Evolutionary conservation across 176 grass and related monocot genomes (phyloP).

Genomic region (Alloteropsis semialata): DNA sequence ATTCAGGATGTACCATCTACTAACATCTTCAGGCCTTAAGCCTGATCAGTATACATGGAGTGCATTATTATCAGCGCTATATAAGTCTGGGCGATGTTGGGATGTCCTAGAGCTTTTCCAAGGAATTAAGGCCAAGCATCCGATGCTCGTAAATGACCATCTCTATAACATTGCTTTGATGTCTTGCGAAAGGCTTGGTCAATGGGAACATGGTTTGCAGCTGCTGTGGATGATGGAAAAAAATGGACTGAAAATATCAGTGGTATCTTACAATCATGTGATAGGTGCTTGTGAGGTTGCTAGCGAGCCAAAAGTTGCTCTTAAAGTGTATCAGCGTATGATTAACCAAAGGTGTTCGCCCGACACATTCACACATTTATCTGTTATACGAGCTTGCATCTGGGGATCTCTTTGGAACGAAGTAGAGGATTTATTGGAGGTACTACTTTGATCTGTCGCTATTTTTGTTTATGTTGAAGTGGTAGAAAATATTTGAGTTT

Average conservation of each 20-base stretch:
- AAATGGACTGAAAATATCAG: slow-evolving; percentile 53
- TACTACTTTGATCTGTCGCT: slow-evolving; percentile 30
- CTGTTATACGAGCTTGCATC: slow-evolving; percentile 80
- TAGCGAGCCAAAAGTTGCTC: slow-evolving; percentile 63
- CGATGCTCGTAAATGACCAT: slow-evolving; percentile 46
- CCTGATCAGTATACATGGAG: slow-evolving; percentile 92
- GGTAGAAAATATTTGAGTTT: background rate
- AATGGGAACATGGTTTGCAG: slow-evolving; percentile 79
- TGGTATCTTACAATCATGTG: slow-evolving; percentile 82
- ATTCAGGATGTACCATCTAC: slow-evolving; percentile 74
- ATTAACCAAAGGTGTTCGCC: slow-evolving; percentile 43
- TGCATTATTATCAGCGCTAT: slow-evolving; percentile 66
- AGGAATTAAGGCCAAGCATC: slow-evolving; percentile 51
- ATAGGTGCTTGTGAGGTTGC: slow-evolving; percentile 82
- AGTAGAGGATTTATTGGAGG: slow-evolving; percentile 76
- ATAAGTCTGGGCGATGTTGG: slow-evolving; percentile 63
- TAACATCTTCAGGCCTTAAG: slow-evolving; percentile 53
- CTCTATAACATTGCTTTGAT: slow-evolving; percentile 79
- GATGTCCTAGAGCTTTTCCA: slow-evolving; percentile 73
- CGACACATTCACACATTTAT: slow-evolving; percentile 84
- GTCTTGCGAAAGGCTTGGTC: slow-evolving; percentile 81
- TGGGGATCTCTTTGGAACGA: slow-evolving; percentile 90
- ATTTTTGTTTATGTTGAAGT: background rate
- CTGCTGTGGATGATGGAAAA: slow-evolving; percentile 90
- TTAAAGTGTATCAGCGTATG: slow-evolving; percentile 76